A percentile compares a stretch with the other conserved stretches of the same genome.
Conservation (phyloP, 441 rosid genomes). For the Aleurites moluccanus region DNA sequence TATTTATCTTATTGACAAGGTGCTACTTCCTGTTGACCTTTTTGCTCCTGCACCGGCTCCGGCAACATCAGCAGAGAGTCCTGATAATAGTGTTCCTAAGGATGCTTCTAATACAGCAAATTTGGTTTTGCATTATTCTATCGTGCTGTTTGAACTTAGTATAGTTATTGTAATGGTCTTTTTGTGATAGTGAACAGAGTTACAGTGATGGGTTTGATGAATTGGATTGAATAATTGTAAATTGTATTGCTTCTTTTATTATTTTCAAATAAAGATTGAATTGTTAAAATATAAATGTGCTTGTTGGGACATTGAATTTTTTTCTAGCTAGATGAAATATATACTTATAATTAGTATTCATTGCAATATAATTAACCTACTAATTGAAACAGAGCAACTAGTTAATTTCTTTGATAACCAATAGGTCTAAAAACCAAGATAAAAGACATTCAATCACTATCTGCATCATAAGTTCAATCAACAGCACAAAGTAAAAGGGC, state of each 20-base stretch:
- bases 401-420: no score
- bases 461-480: neutral
- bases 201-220: neutral
- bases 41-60: neutral
- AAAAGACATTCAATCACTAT: no score
- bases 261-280: no score
- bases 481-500: neutral
- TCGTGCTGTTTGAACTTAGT: neutral
- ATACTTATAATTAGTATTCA: no score
- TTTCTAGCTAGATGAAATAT: neutral
- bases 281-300: no score
- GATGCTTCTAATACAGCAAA: neutral
- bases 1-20: slow-evolving; percentile 5
- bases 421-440: no score
- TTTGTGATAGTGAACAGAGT: neutral
- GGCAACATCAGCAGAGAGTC: neutral
- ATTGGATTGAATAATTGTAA: neutral
- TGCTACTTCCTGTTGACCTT: neutral
- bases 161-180: neutral
- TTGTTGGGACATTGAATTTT: neutral
- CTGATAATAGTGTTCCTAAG: neutral
- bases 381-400: neutral
- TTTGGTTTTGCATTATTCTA: neutral
- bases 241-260: no score
- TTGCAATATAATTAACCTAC: neutral